Evolutionary conservation across 2,329 filamentous ascomycete species (phyloP), one percentile per base, ranked within the genome.

Genomic region (Periconia sp.): DNA sequence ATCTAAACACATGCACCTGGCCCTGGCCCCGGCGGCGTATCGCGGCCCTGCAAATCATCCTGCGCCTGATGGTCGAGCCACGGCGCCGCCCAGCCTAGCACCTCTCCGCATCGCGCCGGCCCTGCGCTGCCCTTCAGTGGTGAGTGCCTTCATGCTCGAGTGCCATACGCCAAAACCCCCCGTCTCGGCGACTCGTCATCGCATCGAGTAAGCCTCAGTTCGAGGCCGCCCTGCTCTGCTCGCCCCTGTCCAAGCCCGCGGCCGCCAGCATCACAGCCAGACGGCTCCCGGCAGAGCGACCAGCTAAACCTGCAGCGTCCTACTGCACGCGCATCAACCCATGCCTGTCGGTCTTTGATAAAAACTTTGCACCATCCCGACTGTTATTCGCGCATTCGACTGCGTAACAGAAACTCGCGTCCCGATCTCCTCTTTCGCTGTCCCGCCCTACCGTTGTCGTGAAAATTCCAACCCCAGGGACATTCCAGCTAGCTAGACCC

Each of bases 331-430:
- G 36, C 38, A 36, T 45, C 46, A 42, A 39, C 50, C 19, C 36
- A 55, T 47, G 50, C 48, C 45, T 52, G 55, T 43, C 51, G 15
- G 18, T 25, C 33, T 36, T n/a, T 46, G 52, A 46, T 48, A 53
- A 59, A 26, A 44, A 50, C 46, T 25, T 32, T 13, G 22, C 40
- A 32, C 43, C 39, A 40, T 41, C 42, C 35, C 36, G 43, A 42
- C 37, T 52, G 43, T 43, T 45, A 36, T 32, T 42, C 38, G 45
- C 56, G 28, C 57, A 54, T 44, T 54, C 46, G 39, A 21, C 46
- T 57, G 52, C 53, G 57, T 54, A 55, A 61, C 45, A 56, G 45
- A 50, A 51, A 57, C 49, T 46, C n/a, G n/a, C n/a, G n/a, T n/a
- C n/a, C n/a, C n/a, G n/a, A 45, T 19, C 25, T 31, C 15, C 38